phyloP scores from a whole-genome alignment of 192 early-diverging fungal species.

The Gamsiella multidivaricata region DNA sequence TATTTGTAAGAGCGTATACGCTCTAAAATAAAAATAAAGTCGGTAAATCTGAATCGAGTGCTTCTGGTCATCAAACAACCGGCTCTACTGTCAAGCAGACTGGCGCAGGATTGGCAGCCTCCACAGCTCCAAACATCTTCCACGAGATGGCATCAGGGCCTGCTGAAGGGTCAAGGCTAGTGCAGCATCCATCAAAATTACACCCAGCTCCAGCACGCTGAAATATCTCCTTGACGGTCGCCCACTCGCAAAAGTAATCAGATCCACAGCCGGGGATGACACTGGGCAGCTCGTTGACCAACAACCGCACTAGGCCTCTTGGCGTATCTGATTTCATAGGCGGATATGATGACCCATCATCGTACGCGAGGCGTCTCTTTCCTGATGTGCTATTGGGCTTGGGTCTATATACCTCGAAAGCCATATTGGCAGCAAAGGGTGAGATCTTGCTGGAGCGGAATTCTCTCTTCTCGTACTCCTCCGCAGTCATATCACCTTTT shows the following conservation, averaged over 20 bases:
- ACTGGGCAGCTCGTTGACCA: slow-evolving; percentile 42
- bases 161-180: not conserved
- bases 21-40: too few species aligned
- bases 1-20: too few species aligned
- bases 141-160: not conserved
- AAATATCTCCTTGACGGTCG: slow-evolving; percentile 24
- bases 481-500: slow-evolving; percentile 29
- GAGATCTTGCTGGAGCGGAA: slow-evolving; percentile 33
- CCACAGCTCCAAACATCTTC: not conserved
- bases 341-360: not conserved
- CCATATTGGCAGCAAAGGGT: slow-evolving; percentile 40
- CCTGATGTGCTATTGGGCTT: not conserved
- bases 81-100: slow-evolving; percentile 18
- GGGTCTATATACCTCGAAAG: slow-evolving; percentile 36
- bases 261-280: slow-evolving; percentile 27
- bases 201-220: slow-evolving; percentile 24
- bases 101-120: not conserved
- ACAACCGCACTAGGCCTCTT: slow-evolving; percentile 29
- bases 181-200: slow-evolving; percentile 38
- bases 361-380: not conserved
- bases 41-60: too few species aligned
- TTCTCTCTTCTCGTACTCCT: slow-evolving; percentile 25
- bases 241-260: slow-evolving; percentile 41
- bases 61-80: not conserved
- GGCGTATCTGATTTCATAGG: not conserved